phyloP scores from a whole-genome alignment of 371 early-diverging fungal species.

The Nematocida homosporus region DNA sequence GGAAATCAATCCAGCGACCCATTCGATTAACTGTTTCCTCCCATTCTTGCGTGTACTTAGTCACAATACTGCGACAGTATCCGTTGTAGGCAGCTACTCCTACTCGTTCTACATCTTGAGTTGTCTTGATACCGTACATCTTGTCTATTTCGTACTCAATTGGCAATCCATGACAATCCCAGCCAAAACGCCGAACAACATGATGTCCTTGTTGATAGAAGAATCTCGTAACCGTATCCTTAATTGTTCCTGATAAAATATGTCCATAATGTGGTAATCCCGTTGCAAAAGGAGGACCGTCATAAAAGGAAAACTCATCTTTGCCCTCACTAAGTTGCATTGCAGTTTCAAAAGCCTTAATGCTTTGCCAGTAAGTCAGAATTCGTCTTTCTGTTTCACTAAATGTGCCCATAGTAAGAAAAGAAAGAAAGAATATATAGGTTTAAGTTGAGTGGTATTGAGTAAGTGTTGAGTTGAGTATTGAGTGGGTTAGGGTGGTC shows the following conservation, averaged over 20 bases:
- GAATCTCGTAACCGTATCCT: slow-evolving; percentile 97
- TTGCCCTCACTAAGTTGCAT: slow-evolving; percentile 74
- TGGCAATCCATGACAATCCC: slow-evolving; percentile 99
- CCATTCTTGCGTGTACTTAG: slow-evolving; percentile 94
- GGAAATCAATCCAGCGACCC: slow-evolving; percentile 99
- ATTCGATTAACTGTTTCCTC: slow-evolving; percentile 86
- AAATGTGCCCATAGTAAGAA: slow-evolving; percentile 31
- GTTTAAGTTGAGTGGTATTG: neutral
- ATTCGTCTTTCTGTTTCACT: slow-evolving; percentile 82
- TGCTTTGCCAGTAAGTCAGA: slow-evolving; percentile 87
- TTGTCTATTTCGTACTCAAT: slow-evolving; percentile 99
- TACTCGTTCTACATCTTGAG: slow-evolving; percentile 82
- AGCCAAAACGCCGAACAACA: slow-evolving; percentile 96
- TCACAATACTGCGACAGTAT: slow-evolving; percentile 94
- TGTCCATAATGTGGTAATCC: slow-evolving; percentile 99
- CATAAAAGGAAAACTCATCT: slow-evolving; percentile 71
- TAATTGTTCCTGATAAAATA: slow-evolving; percentile 96
- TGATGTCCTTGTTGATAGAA: slow-evolving; percentile 90
- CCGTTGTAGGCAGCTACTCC: slow-evolving; percentile 97
- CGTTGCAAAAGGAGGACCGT: slow-evolving; percentile 99
- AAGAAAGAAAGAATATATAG: slow-evolving; percentile 14
- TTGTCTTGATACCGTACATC: slow-evolving; percentile 76
- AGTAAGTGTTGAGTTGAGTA: no score
- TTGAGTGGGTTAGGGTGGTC: no score
- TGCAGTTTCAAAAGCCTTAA: slow-evolving; percentile 89